phyloP scores from a whole-genome alignment of 148 eudicot genomes.

The Chenopodium album region DNA sequence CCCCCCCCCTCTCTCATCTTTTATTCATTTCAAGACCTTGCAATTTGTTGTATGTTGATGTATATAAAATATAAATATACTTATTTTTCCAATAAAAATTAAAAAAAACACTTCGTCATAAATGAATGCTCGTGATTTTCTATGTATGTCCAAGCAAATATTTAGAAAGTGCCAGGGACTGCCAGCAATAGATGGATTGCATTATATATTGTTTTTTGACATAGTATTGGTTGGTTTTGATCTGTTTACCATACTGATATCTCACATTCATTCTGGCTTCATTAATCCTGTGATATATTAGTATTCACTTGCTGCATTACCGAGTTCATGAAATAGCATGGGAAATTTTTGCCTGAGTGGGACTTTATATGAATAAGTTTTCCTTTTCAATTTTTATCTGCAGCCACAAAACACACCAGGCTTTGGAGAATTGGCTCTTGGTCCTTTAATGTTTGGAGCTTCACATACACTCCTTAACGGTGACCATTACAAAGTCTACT shows the following conservation, averaged over 20 bases:
- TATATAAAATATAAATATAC: too few relatives aligned
- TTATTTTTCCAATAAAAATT: too few relatives aligned
- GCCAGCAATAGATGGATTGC: not conserved
- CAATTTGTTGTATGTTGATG: not conserved
- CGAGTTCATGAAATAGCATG: not conserved
- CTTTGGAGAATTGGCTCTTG: conserved; percentile 87
- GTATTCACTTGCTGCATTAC: not conserved
- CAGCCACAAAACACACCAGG: conserved; percentile 72
- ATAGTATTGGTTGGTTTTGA: not conserved
- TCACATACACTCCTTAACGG: conserved; percentile 82
- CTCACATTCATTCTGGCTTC: not conserved
- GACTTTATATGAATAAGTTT: not conserved
- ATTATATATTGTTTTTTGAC: not conserved
- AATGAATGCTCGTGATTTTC: not conserved
- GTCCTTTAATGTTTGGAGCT: conserved; percentile 84
- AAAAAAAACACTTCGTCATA: too few relatives aligned
- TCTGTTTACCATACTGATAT: not conserved
- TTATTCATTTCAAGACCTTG: not conserved
- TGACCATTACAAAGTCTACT: conserved; percentile 81
- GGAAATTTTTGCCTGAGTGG: not conserved
- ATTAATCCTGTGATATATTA: not conserved
- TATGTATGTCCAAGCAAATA: not conserved
- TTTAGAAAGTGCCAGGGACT: too few relatives aligned
- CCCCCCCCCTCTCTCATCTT: too few relatives aligned
- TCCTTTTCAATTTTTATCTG: conserved; percentile 21